Evolutionary conservation across 192 early-diverging fungal genomes (phyloP).

Genomic region (Entomortierella chlamydospora): DNA sequence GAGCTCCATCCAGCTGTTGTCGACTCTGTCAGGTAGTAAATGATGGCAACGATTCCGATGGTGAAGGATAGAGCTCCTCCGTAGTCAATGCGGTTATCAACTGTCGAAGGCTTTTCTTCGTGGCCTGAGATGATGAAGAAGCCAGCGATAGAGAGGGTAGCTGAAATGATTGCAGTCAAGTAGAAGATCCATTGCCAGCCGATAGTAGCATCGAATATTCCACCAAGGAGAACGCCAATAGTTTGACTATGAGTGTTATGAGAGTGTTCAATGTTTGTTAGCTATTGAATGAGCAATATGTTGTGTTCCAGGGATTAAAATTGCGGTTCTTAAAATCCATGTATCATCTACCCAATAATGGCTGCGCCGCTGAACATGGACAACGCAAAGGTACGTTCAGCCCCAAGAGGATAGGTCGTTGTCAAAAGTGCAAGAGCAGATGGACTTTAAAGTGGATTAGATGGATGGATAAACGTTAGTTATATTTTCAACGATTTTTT

Average conservation of each 20-base stretch:
- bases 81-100: constrained; percentile 15
- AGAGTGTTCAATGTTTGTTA: too few relatives aligned
- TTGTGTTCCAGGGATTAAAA: too few relatives aligned
- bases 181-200: constrained; percentile 50
- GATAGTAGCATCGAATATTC: constrained; percentile 29
- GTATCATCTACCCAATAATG: constrained; percentile 17
- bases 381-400: constrained; percentile 22
- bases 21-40: constrained; percentile 35
- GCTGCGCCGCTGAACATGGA: constrained; percentile 19
- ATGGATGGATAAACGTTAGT: too few relatives aligned
- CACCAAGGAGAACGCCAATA: constrained; percentile 27
- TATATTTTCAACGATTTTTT: too few relatives aligned
- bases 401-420: constrained; percentile 7
- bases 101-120: background rate
- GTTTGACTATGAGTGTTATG: constrained; percentile 16
- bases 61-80: constrained; percentile 8
- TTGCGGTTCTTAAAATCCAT: background rate
- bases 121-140: background rate
- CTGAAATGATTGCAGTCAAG: constrained; percentile 33
- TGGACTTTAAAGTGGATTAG: constrained; percentile 7
- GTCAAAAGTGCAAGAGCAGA: constrained; percentile 23
- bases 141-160: constrained; percentile 15
- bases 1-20: constrained; percentile 9
- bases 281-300: too few relatives aligned
- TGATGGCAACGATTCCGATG: constrained; percentile 32